Conservation (phyloP, 2,329 filamentous ascomycete species). For the Beauveria caledonica region DNA sequence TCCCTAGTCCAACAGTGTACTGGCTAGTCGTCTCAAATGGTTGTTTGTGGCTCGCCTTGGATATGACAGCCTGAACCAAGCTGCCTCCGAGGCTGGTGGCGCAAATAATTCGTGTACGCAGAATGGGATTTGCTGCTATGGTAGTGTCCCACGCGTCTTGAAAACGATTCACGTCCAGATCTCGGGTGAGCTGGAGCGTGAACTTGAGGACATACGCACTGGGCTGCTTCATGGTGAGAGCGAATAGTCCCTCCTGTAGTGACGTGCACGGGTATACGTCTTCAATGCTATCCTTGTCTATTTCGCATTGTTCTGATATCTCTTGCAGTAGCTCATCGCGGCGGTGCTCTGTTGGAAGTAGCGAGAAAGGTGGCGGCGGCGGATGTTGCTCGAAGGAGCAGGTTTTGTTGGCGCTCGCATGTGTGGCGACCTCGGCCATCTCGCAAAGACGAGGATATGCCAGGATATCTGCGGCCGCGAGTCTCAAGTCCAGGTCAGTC, state of each 20-base stretch:
- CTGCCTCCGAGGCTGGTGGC: neutral
- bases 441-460: neutral
- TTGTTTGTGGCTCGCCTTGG: neutral
- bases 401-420: neutral
- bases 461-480: slow-evolving; percentile 34
- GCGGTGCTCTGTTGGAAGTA: neutral
- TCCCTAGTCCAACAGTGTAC: neutral
- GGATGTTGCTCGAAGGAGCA: neutral
- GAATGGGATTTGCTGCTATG: slow-evolving; percentile 20
- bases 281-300: slow-evolving; percentile 18
- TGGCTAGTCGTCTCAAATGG: neutral
- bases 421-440: neutral
- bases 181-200: slow-evolving; percentile 15
- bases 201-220: slow-evolving; percentile 26
- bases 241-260: slow-evolving; percentile 29
- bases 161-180: slow-evolving; percentile 17
- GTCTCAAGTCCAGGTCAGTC: neutral
- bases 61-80: neutral
- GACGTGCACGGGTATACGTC: slow-evolving; percentile 26
- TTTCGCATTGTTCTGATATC: slow-evolving; percentile 17
- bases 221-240: slow-evolving; percentile 23
- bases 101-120: slow-evolving; percentile 27
- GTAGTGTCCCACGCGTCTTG: slow-evolving; percentile 23
- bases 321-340: slow-evolving; percentile 13
- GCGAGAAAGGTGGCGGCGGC: neutral